Base-by-base conservation (phyloP, 192 early-diverging fungal genomes). In the Lunasporangiospora selenospora region DNA sequence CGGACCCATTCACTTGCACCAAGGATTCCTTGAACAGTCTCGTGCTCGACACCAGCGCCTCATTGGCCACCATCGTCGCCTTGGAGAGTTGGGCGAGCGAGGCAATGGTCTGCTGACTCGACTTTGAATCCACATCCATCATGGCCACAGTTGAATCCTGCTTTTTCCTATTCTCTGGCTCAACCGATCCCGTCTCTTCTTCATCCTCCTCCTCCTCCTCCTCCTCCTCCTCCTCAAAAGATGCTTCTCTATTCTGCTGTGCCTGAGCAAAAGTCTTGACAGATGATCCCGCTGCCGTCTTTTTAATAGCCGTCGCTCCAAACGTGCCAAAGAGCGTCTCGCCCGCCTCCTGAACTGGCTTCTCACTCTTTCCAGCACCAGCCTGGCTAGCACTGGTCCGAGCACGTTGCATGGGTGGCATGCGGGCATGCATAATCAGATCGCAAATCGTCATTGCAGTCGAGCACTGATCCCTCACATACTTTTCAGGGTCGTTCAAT, bases 391-490 rank as follows among this genome's bases (percentile, higher is more conserved):
- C n/a, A n/a, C n/a, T 34, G 0, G 71, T 67, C 12, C 60, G 45
- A 15, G 75, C 58, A 23, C 75, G 56, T 36, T 75, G 65, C 57
- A 84, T 70, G 29, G 85, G 83, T 53, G 85, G 85, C 52, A 87
- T 39, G 15, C 82, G 70, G 48, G 61, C 58, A 48, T 87, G 85
- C 48, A 75, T 69, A 18, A 87, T 77, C 30, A 87, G 40, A 50
- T 87, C 85, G 62, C 85, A 87, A 33, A 83, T 71, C 0, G 76
- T 69, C 49, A 86, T 62, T 2, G 78, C 80, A 18, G 42, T 62
- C 13, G 47, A 42, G 19, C 67, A 71, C n/a, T 48, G 40, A 33
- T 71, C 67, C 19, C 67, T 26, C 16, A 71, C 67, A 45, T 36
- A 51, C 41, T 80, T 83, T 63, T 79, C 78, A 41, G 53, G 53